phyloP scores from a whole-genome alignment of 441 rosid genomes.

The Sinapis alba region DNA sequence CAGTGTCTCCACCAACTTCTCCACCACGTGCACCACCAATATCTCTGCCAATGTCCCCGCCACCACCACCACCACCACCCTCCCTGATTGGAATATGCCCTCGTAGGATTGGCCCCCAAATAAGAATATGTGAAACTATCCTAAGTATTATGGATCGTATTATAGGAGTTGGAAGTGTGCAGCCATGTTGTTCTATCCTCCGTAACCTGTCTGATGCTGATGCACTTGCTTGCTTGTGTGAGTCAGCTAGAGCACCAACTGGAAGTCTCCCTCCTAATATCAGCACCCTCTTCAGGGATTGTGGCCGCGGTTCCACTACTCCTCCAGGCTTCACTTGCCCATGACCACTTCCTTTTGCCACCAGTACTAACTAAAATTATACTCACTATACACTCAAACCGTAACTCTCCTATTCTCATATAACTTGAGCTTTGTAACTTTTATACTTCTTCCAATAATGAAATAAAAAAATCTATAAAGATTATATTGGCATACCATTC shows the following conservation, averaged over 20 bases:
- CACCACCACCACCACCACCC: slow-evolving; percentile 27
- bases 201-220: slow-evolving; percentile 15
- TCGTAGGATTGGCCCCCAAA: neutral
- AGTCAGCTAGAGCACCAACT: slow-evolving; percentile 27
- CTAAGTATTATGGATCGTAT: neutral
- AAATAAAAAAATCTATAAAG: slow-evolving; percentile 5
- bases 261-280: slow-evolving; percentile 7
- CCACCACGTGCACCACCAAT: slow-evolving; percentile 6
- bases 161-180: neutral
- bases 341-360: slow-evolving; percentile 2
- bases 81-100: slow-evolving; percentile 10
- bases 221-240: slow-evolving; percentile 31
- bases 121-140: slow-evolving; percentile 17
- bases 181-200: slow-evolving; percentile 25
- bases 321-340: slow-evolving; percentile 29
- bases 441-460: slow-evolving; percentile 4
- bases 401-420: neutral
- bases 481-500: neutral
- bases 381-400: neutral
- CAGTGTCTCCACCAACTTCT: neutral
- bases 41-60: neutral
- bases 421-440: neutral
- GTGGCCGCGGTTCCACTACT: slow-evolving; percentile 12
- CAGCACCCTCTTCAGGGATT: neutral
- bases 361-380: neutral